Base-by-base conservation (phyloP, 2,329 filamentous ascomycete species). In the Fusarium miscanthi region DNA sequence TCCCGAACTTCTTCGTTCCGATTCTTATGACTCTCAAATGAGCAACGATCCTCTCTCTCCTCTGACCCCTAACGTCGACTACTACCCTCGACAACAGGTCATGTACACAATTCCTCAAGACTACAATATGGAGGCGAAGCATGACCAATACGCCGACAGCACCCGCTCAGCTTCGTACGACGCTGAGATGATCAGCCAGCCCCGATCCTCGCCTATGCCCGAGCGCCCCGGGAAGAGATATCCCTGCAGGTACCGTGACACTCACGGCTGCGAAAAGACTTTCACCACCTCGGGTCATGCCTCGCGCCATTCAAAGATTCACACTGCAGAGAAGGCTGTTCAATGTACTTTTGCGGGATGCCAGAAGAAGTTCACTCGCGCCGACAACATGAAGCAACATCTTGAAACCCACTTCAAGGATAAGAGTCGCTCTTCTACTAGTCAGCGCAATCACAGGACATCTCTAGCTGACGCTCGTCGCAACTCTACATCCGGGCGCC, bases 331-430 rank as follows among this genome's bases (percentile, higher is more conserved):
- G 82, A 95, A 95, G 84, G 90, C 90, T 19, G 91, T 94, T 27
- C 88, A 86, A 41, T 91, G 89, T 82, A 87, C 90, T 37, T 93
- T 87, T 77, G 83, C 86, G 1, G 91, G 91, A 66, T 95, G 93
- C 84, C 88, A 89, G 81, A 94, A 94, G 83, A 93, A 92, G 77
- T 95, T 95, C 76, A 94, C 92, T 16, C 91, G 93, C 72, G 91
- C 92, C 75, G 93, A 95, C 85, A 95, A 95, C 85, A 95, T 95
- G 93, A 94, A 94, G 85, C 93, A 94, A 82, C 93, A 95, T 77
- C 87, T 93, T 35, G 89, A 93, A 76, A 94, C 92, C 1, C 93
- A 95, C 80, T 91, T 89, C 82, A 91, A 90, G 81, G 87, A 90
- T 71, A 88, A 88, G 82, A 83, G 83, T 37, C 84, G 87, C 33